phyloP scores from a whole-genome alignment of 2,329 filamentous ascomycete species.

The Triangularia verruculosa region DNA sequence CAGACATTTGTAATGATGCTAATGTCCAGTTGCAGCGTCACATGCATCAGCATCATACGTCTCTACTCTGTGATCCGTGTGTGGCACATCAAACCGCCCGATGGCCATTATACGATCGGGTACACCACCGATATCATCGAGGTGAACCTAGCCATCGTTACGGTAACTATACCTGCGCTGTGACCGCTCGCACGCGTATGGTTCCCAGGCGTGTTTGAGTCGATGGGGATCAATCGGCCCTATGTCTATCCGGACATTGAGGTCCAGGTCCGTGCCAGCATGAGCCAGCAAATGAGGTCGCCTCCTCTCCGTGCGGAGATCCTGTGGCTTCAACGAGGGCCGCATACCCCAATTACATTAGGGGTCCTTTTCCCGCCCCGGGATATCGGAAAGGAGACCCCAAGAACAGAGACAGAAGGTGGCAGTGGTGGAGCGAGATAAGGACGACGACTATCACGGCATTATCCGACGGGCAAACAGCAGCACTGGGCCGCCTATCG shows the following conservation, averaged over 20 bases:
- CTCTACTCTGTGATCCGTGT: slow-evolving; percentile 32
- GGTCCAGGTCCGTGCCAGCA: slow-evolving; percentile 9
- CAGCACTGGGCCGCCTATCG: background rate
- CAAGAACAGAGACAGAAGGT: background rate
- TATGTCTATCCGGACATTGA: slow-evolving; percentile 25
- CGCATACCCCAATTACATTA: slow-evolving; percentile 8
- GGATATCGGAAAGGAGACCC: background rate
- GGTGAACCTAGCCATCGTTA: slow-evolving; percentile 38
- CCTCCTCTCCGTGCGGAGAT: slow-evolving; percentile 2
- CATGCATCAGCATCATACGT: slow-evolving; percentile 32
- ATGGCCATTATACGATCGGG: slow-evolving; percentile 33
- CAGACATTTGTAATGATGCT: background rate
- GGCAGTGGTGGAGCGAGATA: slow-evolving; percentile 1
- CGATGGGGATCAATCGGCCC: slow-evolving; percentile 24
- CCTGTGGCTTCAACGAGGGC: slow-evolving; percentile 9
- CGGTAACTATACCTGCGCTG: slow-evolving; percentile 36
- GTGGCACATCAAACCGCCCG: slow-evolving; percentile 25
- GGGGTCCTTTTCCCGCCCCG: background rate
- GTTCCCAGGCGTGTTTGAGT: slow-evolving; percentile 35
- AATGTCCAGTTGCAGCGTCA: slow-evolving; percentile 32
- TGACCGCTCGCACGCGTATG: slow-evolving; percentile 35
- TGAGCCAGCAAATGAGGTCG: background rate
- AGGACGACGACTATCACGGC: slow-evolving; percentile 8
- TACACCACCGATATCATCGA: slow-evolving; percentile 36
- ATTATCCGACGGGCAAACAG: slow-evolving; percentile 6